Evolutionary conservation across 139 green algal genomes (phyloP), one percentile per base, ranked within the genome.

Genomic region (Tetradesmus lagerheimii): DNA sequence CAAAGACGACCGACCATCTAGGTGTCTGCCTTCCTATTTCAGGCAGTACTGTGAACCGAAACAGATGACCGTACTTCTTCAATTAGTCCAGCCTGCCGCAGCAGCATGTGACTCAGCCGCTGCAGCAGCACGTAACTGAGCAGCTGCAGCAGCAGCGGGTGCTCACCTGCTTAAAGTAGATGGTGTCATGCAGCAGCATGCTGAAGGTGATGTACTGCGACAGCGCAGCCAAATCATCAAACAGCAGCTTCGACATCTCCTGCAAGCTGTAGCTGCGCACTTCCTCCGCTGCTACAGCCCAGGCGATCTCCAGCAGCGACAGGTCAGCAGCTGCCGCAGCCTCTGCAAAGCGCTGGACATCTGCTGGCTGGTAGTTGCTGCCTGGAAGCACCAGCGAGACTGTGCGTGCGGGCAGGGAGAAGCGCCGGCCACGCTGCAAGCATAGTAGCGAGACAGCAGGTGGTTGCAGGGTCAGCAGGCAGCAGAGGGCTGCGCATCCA

Each of bases 141-240:
- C 76, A 82, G 76, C 76, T 47, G 76, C 31, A 2, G 5, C 18
- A 45, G 5, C 41, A 4, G 34, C 67, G n/a, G n/a, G n/a, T 62
- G 12, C 90, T 34, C 62, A 89, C 90, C 90, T 94, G 94, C 83
- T 96, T 96, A 92, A 97, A 97, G 92, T 92, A 97, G 18, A 94
- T 82, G 18, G 84, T 76, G 90, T 97, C 95, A 16, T 91, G 41
- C 4, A 74, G 83, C 80, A 97, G 91, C 86, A 97, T 89, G 47
- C 89, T 88, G 76, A 95, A 93, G n/a, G 95, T 92, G 35, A 93
- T 91, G 74, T 92, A 95, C 41, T 90, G 89, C 11, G 53, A 15
- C 25, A 87, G 57, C 0, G 92, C 66, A 1, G 53, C n/a, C 12
- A 53, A 83, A 23, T 88, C 71, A 43, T 91, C 83, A 74, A 92